Percentiles rank a stretch among this genome's conserved stretches.
These are phyloP conservation scores for Verticillium tricorpus DNA, from an alignment of 2,329 filamentous ascomycete species.

Conservation along the genomic window DNA sequence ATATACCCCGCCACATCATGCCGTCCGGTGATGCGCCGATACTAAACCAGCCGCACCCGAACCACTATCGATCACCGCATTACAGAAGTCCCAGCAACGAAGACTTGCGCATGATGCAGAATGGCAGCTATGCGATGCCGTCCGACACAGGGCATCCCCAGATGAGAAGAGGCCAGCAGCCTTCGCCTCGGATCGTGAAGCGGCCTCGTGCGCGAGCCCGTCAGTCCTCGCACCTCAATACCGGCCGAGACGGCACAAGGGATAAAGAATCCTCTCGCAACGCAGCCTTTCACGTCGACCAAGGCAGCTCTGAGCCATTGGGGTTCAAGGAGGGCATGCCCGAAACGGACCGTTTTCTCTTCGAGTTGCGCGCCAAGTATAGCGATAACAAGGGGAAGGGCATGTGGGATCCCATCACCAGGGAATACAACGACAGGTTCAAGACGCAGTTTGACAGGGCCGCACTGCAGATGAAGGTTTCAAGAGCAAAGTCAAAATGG, in stretches of 20 bases:
- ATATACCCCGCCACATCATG: not conserved
- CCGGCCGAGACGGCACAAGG: not conserved
- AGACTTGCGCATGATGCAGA: not conserved
- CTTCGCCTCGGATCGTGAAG: not conserved
- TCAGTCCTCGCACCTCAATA: not conserved
- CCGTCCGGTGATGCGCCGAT: not conserved
- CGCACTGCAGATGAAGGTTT: conserved; percentile 53
- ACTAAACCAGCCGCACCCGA: not conserved
- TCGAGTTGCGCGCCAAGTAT: conserved; percentile 42
- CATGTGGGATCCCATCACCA: conserved; percentile 53
- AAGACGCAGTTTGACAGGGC: conserved; percentile 37
- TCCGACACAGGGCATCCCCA: not conserved
- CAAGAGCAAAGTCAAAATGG: conserved; percentile 44
- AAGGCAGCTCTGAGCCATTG: conserved; percentile 19
- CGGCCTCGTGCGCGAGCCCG: not conserved
- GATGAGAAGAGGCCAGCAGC: not conserved
- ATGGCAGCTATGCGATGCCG: not conserved
- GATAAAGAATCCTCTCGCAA: not conserved
- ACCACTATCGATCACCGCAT: not conserved
- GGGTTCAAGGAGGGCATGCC: conserved; percentile 40
- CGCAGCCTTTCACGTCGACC: not conserved
- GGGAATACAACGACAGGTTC: conserved; percentile 32
- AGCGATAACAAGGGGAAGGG: conserved; percentile 46
- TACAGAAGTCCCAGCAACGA: not conserved
- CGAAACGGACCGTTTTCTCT: conserved; percentile 43